A percentile compares a stretch with the other conserved stretches of the same genome.
Evolutionary conservation across 371 early-diverging fungal genomes (phyloP).

Genomic region (Lichtheimia ramosa): DNA sequence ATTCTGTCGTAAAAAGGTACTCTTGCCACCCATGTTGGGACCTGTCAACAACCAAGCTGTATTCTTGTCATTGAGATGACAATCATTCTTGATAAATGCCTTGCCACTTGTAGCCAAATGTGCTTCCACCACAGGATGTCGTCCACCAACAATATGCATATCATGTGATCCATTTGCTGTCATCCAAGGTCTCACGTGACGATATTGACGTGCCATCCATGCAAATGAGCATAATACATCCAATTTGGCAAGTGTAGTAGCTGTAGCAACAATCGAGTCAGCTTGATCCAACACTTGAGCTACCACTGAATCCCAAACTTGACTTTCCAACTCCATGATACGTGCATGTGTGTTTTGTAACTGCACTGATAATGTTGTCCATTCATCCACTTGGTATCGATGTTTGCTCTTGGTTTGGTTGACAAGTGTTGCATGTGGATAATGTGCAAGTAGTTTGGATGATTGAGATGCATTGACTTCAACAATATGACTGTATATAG

Average conservation of each 20-base stretch:
- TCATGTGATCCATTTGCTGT: conserved; percentile 37
- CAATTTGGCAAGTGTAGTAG: conserved; percentile 63
- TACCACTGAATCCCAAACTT: conserved; percentile 44
- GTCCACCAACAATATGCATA: conserved; percentile 58
- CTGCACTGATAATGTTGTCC: conserved; percentile 50
- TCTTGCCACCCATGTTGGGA: conserved; percentile 97
- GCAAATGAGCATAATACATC: conserved; percentile 72
- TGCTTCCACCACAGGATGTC: conserved; percentile 90
- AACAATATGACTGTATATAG: conserved; percentile 51
- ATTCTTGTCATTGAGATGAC: conserved; percentile 51
- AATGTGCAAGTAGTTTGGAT: conserved; percentile 18
- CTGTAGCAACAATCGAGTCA: conserved; percentile 49
- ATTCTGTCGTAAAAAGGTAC: conserved; percentile 87
- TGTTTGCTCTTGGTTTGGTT: conserved; percentile 45
- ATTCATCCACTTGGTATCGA: conserved; percentile 51
- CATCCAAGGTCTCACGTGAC: conserved; percentile 63
- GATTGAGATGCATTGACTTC: conserved; percentile 47
- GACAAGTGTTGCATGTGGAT: conserved; percentile 24
- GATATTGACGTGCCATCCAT: conserved; percentile 47
- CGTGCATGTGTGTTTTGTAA: conserved; percentile 46
- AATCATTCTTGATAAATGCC: conserved; percentile 78
- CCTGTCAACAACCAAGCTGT: conserved; percentile 80
- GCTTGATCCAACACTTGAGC: conserved; percentile 43
- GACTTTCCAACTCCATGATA: conserved; percentile 50
- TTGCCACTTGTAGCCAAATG: conserved; percentile 59